Evolutionary conservation across 352 stramenopile genomes (phyloP).

Genomic region (Globisporangium ultimum): DNA sequence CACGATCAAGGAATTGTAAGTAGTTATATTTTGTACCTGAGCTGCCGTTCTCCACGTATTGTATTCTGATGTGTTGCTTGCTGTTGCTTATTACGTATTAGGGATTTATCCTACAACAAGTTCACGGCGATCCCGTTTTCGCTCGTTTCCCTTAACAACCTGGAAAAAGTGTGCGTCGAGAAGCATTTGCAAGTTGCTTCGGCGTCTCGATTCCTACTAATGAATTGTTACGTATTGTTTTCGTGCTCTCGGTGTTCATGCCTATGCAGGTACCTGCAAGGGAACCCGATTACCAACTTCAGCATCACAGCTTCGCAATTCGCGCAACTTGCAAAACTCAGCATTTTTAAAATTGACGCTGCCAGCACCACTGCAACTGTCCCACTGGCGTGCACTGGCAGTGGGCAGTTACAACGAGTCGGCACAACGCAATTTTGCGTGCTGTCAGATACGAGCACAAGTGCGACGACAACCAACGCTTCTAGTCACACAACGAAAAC

Average conservation of each 20-base stretch:
- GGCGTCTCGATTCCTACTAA: neutral
- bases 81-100: neutral
- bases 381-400: neutral
- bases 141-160: neutral
- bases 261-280: slow-evolving; percentile 1
- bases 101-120: slow-evolving; percentile 4
- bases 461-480: neutral
- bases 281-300: slow-evolving; percentile 2
- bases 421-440: slow-evolving; percentile 1
- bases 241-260: neutral
- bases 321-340: neutral
- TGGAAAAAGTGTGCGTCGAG: neutral
- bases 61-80: neutral
- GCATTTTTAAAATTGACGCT: neutral
- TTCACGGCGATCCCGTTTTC: neutral
- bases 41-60: too few relatives aligned
- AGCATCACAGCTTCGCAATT: slow-evolving; percentile 3
- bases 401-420: neutral
- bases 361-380: neutral
- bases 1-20: neutral
- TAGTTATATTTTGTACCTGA: neutral
- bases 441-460: neutral
- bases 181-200: neutral
- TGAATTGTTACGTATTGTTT: neutral
- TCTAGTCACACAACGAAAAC: neutral